phyloP scores from a whole-genome alignment of 164 flowering plant species.

The Stephania cephalantha region DNA sequence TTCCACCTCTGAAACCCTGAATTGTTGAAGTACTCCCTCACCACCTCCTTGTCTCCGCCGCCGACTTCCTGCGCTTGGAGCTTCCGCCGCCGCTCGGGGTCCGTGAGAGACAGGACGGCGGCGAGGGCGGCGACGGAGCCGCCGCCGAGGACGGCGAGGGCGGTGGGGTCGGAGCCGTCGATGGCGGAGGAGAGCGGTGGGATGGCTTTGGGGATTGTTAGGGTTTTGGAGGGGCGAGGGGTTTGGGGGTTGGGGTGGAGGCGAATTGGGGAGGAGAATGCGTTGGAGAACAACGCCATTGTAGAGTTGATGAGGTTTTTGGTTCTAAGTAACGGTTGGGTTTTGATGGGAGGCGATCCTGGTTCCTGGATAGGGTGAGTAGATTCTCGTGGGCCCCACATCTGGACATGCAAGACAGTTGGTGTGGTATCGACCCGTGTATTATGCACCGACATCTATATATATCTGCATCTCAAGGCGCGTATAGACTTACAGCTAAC shows the following conservation, averaged over 20 bases:
- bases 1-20: slow-evolving; percentile 92
- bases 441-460: too few species aligned
- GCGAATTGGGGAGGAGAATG: slow-evolving; percentile 19
- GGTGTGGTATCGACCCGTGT: too few species aligned
- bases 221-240: slow-evolving; percentile 16
- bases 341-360: not conserved
- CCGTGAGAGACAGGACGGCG: slow-evolving; percentile 63
- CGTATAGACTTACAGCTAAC: too few species aligned
- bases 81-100: slow-evolving; percentile 81
- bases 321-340: not conserved
- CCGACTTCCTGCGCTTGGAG: slow-evolving; percentile 90
- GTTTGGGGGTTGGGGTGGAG: slow-evolving; percentile 14
- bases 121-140: slow-evolving; percentile 76
- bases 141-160: slow-evolving; percentile 70
- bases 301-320: not conserved
- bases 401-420: too few species aligned
- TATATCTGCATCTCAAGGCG: too few species aligned
- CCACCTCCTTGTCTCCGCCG: slow-evolving; percentile 98
- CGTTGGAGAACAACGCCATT: slow-evolving; percentile 29
- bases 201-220: slow-evolving; percentile 21
- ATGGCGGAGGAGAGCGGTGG: slow-evolving; percentile 39
- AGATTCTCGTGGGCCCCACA: not conserved
- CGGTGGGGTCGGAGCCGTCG: slow-evolving; percentile 42
- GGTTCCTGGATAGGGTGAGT: slow-evolving; percentile 3
- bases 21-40: slow-evolving; percentile 79